Base-by-base conservation (phyloP, 1,139 yeast species). In the Groenewaldozyma auringiensis region DNA sequence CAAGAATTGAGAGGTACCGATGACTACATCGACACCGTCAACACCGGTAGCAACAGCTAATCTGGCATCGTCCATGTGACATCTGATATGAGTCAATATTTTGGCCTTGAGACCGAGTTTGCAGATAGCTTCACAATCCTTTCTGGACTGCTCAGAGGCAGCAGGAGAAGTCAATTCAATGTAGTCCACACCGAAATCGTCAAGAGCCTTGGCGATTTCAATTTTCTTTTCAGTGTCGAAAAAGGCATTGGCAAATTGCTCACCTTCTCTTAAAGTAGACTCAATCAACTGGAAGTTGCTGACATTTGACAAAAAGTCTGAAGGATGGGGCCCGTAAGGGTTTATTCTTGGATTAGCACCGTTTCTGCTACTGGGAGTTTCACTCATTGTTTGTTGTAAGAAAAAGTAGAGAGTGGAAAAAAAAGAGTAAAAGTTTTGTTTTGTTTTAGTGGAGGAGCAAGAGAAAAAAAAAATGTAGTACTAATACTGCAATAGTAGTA, bases 11-110 rank as follows among this genome's bases (percentile, higher is more conserved):
- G 97, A 89, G 25, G 98, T 92, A 55, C 97, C 98, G 69, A 92
- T 92, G 46, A 92, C 97, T 44, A 92, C 96, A 70, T 92, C 97
- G 50, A 92, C 97, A 69, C 98, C 98, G 65, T 92, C 97, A 50
- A 92, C 97, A 65, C 98, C 97, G 40, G 97, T 92, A 64, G 87
- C 89, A 31, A 92, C 98, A 2, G 98, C 98, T 48, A 92, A 85
- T 64, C 83, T 77, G 53, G 97, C 98, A 62, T 92, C 98, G 66
- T 92, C 97, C 97, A 92, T 89, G 68, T 89, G 96, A 69, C 98
- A 92, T 71, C 96, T 81, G 59, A 89, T 89, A 66, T 89, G 96
- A 25, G 82, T 77, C 60, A 89, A 77, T 54, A 89, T 87, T 74
- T 92, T 92, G 54, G 97, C 94, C 72, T 85, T 88, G 65, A 92